phyloP scores from a whole-genome alignment of 2,329 filamentous ascomycete genomes.

The Phyllosticta paracitricarpa region DNA sequence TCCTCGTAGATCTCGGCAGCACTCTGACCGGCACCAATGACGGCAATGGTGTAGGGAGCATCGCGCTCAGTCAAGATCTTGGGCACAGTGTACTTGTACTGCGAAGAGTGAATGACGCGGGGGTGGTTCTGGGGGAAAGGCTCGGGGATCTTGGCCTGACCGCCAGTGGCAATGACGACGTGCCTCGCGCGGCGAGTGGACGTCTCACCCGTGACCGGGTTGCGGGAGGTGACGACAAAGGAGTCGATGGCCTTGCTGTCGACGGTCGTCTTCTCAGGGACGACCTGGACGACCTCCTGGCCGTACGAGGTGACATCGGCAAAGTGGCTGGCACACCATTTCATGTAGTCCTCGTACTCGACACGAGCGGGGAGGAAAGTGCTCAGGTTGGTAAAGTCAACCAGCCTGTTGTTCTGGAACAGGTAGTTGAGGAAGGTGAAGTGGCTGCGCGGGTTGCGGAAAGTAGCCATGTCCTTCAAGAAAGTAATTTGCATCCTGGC shows the following conservation, averaged over 20 bases:
- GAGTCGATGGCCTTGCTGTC: slow-evolving; percentile 44
- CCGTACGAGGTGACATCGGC: slow-evolving; percentile 62
- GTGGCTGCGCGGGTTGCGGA: slow-evolving; percentile 76
- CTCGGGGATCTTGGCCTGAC: slow-evolving; percentile 59
- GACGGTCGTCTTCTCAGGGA: slow-evolving; percentile 45
- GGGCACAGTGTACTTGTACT: slow-evolving; percentile 60
- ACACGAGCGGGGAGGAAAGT: slow-evolving; percentile 79
- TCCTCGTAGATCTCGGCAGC: slow-evolving; percentile 94
- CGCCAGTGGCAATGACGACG: slow-evolving; percentile 60
- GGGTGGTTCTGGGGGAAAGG: slow-evolving; percentile 60
- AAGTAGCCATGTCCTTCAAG: slow-evolving; percentile 86
- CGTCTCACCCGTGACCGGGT: slow-evolving; percentile 47
- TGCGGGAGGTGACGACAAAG: slow-evolving; percentile 59
- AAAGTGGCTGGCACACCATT: slow-evolving; percentile 82
- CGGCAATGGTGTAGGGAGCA: slow-evolving; percentile 62
- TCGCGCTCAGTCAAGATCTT: slow-evolving; percentile 48
- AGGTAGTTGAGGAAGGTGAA: slow-evolving; percentile 97
- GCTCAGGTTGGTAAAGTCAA: slow-evolving; percentile 81
- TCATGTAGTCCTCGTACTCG: slow-evolving; percentile 93
- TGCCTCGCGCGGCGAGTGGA: slow-evolving; percentile 51
- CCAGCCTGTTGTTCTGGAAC: slow-evolving; percentile 66
- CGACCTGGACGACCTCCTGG: slow-evolving; percentile 64
- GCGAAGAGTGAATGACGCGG: slow-evolving; percentile 76
- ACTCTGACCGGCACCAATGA: slow-evolving; percentile 83
- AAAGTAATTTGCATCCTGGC: slow-evolving; percentile 98